Conservation (phyloP, 805 yeast species). For the Scheffersomyces amazonensis region DNA sequence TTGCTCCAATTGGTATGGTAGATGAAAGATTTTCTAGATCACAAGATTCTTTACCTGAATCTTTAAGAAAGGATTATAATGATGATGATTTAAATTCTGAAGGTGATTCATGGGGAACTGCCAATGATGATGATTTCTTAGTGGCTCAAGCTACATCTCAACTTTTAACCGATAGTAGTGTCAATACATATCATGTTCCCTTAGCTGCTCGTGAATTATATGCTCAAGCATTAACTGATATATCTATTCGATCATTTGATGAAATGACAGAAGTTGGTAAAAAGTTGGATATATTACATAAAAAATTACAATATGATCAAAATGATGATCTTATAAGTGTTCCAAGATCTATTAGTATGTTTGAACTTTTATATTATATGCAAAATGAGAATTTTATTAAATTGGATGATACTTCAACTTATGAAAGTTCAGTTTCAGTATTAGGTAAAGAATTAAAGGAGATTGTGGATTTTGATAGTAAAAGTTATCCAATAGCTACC, state of each 20-base stretch:
- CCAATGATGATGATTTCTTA: constrained; percentile 22
- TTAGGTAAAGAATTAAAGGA: constrained; percentile 10
- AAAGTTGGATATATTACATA: constrained; percentile 46
- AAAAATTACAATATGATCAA: constrained; percentile 40
- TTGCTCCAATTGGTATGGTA: constrained; percentile 38
- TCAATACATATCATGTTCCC: constrained; percentile 37
- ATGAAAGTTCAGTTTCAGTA: background rate
- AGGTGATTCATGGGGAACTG: constrained; percentile 7
- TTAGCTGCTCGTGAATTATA: constrained; percentile 29
- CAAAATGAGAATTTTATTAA: constrained; percentile 2
- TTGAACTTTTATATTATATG: constrained; percentile 25
- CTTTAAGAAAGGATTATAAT: constrained; percentile 4
- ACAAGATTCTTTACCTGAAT: constrained; percentile 15
- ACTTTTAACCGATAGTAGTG: constrained; percentile 28
- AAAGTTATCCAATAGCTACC: constrained; percentile 16
- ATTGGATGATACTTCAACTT: background rate
- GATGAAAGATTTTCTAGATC: constrained; percentile 28
- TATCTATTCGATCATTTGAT: constrained; percentile 41
- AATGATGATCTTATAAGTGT: constrained; percentile 25
- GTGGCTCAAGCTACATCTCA: constrained; percentile 34
- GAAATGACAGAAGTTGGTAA: constrained; percentile 35
- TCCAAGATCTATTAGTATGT: constrained; percentile 32
- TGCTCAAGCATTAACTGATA: constrained; percentile 30
- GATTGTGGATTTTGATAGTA: constrained; percentile 7
- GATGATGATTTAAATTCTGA: constrained; percentile 1